Base-by-base conservation (phyloP, 208 protist species). In the Plasmodiophora brassicae region DNA sequence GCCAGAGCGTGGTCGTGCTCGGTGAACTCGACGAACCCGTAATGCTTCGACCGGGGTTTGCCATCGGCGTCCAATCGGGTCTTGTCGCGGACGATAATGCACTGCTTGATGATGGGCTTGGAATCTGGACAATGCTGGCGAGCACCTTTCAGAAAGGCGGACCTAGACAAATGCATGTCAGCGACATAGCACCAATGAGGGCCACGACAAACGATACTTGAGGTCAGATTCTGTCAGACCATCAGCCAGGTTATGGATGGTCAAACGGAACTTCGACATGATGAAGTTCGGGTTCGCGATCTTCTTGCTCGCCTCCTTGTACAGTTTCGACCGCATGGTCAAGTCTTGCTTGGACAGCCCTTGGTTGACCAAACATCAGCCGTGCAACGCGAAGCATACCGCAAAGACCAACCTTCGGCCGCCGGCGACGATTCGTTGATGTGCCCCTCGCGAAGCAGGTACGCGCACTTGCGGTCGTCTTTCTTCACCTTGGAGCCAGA, bases 1-100 rank as follows among this genome's bases (percentile, higher is more conserved):
- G n/a, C 65, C 14, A 78, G 5, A 32, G 65, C 65, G n/a, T 78
- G 65, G 20, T 78, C 65, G n/a, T 78, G 65, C 65, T 78, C 65
- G 41, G 65, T 78, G n/a, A 78, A 78, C n/a, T 78, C 65, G 65
- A 78, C 41, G 41, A 78, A 78, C n/a, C 65, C 65, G n/a, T 78
- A 78, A 38, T 32, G 65, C 65, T 44, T 44, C 65, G 65, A 78
- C 65, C 65, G 32, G 5, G 65, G 65, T 32, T 78, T 78, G 20
- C 65, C 65, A 78, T 5, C 65, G 10, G 5, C n/a, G 5, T 32
- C 65, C 20, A 78, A 8, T 5, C 14, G 5, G 5, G 32, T 5
- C 65, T 78, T 78, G n/a, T 78, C 65, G 32, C 65, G 65, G 41
- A 78, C n/a, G n/a, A 78, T 78, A 36, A 78, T 78, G 65, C 65